Conservation (phyloP, 805 yeast species). For the Grigorovia transvaalensis region DNA sequence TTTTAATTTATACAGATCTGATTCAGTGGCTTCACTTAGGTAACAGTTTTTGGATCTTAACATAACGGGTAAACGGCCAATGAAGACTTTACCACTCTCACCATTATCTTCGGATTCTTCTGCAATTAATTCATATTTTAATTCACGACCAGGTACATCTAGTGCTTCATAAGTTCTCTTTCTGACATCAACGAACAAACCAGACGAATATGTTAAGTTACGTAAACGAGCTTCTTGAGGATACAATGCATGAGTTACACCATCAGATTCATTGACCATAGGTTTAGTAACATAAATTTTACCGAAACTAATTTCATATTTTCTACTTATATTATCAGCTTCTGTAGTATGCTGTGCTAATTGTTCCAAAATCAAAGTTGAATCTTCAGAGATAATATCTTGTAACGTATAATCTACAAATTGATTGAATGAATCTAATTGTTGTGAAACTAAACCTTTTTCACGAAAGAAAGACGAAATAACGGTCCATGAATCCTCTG, state of each 20-base stretch:
- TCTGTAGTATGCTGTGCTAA: conserved; percentile 96
- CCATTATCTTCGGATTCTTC: conserved; percentile 48
- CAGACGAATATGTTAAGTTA: conserved; percentile 92
- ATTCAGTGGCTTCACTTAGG: conserved; percentile 64
- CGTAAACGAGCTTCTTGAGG: conserved; percentile 98
- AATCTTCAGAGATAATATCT: conserved; percentile 93
- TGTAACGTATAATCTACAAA: conserved; percentile 94
- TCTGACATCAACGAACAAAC: conserved; percentile 90
- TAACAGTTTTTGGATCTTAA: conserved; percentile 86
- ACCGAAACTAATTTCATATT: conserved; percentile 96
- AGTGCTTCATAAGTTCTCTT: conserved; percentile 78
- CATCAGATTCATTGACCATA: conserved; percentile 98
- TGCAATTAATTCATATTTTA: conserved; percentile 43
- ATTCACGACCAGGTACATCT: conserved; percentile 54
- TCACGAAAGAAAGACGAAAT: conserved; percentile 92
- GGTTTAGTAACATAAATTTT: conserved; percentile 94
- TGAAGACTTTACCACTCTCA: conserved; percentile 78
- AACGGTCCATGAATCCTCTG: conserved; percentile 99
- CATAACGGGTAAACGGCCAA: conserved; percentile 99
- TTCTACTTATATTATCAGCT: conserved; percentile 77
- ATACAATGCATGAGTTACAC: conserved; percentile 96
- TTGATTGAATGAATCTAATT: conserved; percentile 95
- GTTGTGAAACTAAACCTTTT: conserved; percentile 95
- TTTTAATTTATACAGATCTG: conserved; percentile 74
- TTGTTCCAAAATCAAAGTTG: conserved; percentile 87